These are phyloP conservation scores for Aspergillus sp. DNA, from an alignment of 2,329 filamentous ascomycete species.

Conservation along the genomic window DNA sequence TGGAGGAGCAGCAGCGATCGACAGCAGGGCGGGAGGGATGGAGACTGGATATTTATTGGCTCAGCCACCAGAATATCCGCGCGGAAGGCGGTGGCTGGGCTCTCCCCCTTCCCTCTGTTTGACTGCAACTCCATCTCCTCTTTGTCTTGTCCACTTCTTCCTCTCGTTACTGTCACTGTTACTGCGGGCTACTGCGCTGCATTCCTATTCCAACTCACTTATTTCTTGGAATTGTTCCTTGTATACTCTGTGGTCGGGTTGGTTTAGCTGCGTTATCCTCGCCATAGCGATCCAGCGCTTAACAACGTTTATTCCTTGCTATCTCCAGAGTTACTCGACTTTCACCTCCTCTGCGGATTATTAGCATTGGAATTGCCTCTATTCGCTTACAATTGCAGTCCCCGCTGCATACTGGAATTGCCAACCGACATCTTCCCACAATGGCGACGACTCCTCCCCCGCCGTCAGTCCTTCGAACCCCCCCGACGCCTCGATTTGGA, in stretches of 20 bases:
- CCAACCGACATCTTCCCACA: constrained; percentile 6
- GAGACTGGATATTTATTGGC: constrained; percentile 1
- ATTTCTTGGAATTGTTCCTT: not conserved
- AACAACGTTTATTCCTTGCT: too few relatives aligned
- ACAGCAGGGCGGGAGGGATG: not conserved
- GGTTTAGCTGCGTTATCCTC: constrained; percentile 1
- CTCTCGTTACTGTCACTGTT: not conserved
- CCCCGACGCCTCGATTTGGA: constrained; percentile 38
- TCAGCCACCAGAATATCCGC: constrained; percentile 4
- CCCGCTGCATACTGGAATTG: not conserved
- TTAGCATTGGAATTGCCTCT: too few relatives aligned
- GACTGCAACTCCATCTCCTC: constrained; percentile 1
- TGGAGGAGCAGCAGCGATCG: not conserved
- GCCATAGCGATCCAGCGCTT: not conserved
- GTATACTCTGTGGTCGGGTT: not conserved
- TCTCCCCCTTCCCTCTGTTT: constrained; percentile 1
- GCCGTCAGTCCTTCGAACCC: constrained; percentile 29
- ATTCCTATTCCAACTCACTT: not conserved
- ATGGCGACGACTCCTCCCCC: constrained; percentile 41
- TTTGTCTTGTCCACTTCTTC: not conserved
- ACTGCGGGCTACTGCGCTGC: not conserved
- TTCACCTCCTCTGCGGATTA: too few relatives aligned
- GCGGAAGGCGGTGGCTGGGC: constrained; percentile 9
- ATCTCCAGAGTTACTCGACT: too few relatives aligned
- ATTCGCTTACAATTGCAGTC: not conserved